Conservation (phyloP, 2,329 filamentous ascomycete species). For the Claviceps capensis region DNA sequence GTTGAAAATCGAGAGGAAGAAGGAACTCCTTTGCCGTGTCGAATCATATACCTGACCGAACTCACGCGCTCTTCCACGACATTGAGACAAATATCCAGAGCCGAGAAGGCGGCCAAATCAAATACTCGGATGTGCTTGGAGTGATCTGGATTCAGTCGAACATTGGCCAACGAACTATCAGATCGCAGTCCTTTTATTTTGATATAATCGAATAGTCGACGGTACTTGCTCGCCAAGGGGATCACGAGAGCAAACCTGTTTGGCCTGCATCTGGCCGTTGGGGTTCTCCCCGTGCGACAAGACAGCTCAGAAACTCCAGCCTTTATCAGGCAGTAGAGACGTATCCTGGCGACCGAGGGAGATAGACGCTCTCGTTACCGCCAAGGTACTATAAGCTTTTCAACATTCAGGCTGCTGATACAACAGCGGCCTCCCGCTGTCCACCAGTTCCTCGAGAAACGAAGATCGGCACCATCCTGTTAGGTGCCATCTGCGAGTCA, state of each 20-base stretch:
- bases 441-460: background rate
- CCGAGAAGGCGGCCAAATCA: background rate
- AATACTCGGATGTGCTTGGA: background rate
- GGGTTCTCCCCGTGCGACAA: constrained; percentile 12
- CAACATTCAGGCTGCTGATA: background rate
- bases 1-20: constrained; percentile 20
- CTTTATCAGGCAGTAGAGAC: background rate
- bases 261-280: constrained; percentile 12
- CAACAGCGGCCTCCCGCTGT: background rate
- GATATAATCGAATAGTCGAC: background rate
- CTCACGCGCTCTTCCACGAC: background rate
- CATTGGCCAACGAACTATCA: background rate
- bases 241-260: constrained; percentile 5
- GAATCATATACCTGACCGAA: background rate
- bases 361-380: background rate
- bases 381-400: background rate
- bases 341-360: background rate
- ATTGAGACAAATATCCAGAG: background rate
- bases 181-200: background rate
- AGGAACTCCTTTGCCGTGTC: constrained; percentile 9
- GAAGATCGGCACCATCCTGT: background rate
- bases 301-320: constrained; percentile 1
- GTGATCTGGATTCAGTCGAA: background rate
- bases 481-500: background rate
- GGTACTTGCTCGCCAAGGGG: background rate